Percentiles rank a stretch among this genome's conserved stretches.
Conservation (phyloP, 108 stramenopile species). For the Stephanodiscus triporus region DNA sequence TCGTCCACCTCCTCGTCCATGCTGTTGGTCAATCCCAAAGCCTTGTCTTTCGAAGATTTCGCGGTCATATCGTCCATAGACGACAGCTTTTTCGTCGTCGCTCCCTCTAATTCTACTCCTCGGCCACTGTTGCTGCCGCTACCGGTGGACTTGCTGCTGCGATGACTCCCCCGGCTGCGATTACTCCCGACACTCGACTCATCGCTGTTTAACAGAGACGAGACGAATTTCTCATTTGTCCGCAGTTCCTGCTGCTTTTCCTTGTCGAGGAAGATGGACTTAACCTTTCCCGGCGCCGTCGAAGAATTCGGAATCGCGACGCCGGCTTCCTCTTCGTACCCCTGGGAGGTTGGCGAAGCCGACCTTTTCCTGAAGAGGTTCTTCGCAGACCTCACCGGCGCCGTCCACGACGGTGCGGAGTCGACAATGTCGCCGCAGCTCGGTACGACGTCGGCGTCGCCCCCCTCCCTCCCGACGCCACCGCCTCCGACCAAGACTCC, state of each 20-base stretch:
- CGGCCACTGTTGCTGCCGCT: neutral
- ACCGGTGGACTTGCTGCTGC: constrained; percentile 1
- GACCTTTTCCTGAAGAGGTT: neutral
- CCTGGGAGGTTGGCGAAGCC: neutral
- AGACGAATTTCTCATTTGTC: constrained; percentile 48
- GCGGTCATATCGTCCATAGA: constrained; percentile 1
- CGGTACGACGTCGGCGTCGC: neutral
- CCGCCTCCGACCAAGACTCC: neutral
- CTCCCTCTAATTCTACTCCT: neutral
- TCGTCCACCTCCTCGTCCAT: constrained; percentile 45
- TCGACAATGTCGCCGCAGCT: constrained; percentile 29
- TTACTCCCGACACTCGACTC: constrained; percentile 24
- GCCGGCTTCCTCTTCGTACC: neutral
- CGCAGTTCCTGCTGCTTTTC: constrained; percentile 8
- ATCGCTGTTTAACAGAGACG: constrained; percentile 27
- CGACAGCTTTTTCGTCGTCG: neutral
- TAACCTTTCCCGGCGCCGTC: neutral
- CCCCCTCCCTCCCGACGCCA: neutral
- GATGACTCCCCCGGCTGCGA: constrained; percentile 14
- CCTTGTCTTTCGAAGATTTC: constrained; percentile 6
- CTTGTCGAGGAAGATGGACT: constrained; percentile 14
- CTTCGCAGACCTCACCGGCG: constrained; percentile 17
- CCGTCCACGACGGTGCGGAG: constrained; percentile 39
- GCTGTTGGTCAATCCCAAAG: constrained; percentile 38
- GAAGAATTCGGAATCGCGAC: too few relatives aligned